Evolutionary conservation across 345 rosid species (phyloP).

Genomic region (Brassica cretica): DNA sequence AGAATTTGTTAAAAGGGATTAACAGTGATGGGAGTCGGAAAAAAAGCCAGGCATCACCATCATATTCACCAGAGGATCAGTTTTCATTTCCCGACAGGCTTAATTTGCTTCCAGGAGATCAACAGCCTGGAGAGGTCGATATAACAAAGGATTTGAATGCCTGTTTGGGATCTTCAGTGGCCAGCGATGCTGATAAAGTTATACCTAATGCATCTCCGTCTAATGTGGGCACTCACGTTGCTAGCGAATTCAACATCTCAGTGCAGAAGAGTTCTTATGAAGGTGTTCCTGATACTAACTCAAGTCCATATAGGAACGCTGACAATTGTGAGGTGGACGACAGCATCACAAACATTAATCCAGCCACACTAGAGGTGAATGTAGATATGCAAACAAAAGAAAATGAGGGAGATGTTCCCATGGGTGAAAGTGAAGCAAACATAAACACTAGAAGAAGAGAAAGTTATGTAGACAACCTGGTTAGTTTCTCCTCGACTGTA

Average conservation of each 20-base stretch:
- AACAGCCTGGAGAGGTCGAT: constrained; percentile 43
- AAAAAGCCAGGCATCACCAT: constrained; percentile 40
- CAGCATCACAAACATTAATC: constrained; percentile 28
- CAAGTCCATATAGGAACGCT: constrained; percentile 29
- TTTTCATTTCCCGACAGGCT: constrained; percentile 49
- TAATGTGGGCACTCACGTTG: constrained; percentile 31
- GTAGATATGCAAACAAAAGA: constrained; percentile 24
- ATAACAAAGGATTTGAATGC: constrained; percentile 33
- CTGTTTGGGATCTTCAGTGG: constrained; percentile 32
- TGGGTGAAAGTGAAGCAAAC: constrained; percentile 26
- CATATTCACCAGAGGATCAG: constrained; percentile 55
- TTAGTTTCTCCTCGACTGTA: constrained; percentile 38
- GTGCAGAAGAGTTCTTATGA: constrained; percentile 31
- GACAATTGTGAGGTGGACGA: constrained; percentile 22
- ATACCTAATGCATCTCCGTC: constrained; percentile 33
- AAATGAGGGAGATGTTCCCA: constrained; percentile 27
- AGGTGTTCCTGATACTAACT: constrained; percentile 32
- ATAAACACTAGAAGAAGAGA: constrained; percentile 37
- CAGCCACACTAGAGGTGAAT: constrained; percentile 5
- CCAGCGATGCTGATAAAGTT: constrained; percentile 41
- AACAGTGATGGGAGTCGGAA: constrained; percentile 41
- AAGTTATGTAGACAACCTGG: constrained; percentile 39
- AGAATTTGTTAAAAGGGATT: constrained; percentile 47
- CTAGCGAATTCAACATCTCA: constrained; percentile 34
- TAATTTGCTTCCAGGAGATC: constrained; percentile 39